Evolutionary conservation across 108 stramenopile species (phyloP).

Genomic region (Cylindrotheca fusiformis): DNA sequence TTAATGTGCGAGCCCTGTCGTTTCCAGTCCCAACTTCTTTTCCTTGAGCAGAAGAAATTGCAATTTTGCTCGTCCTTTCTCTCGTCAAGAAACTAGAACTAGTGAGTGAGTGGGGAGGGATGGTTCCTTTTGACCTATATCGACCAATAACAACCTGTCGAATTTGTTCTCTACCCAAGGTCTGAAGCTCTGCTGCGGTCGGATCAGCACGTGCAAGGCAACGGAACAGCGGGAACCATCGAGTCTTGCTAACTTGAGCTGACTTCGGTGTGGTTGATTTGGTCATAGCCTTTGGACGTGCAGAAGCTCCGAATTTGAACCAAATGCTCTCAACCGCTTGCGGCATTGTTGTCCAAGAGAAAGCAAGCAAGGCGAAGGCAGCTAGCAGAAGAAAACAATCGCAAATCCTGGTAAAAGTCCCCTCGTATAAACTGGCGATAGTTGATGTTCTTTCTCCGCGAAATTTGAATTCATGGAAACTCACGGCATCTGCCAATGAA

Average conservation of each 20-base stretch:
- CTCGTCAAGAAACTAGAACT: constrained; percentile 50
- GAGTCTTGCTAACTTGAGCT: constrained; percentile 29
- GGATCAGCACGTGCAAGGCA: constrained; percentile 78
- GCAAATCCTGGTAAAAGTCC: neutral
- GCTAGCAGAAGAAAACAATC: neutral
- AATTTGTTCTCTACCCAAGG: constrained; percentile 71
- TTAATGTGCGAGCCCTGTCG: constrained; percentile 48
- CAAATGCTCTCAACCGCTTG: constrained; percentile 1
- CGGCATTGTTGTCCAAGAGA: neutral
- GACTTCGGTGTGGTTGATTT: constrained; percentile 2
- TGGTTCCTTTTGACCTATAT: constrained; percentile 47
- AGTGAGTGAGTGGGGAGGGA: constrained; percentile 52
- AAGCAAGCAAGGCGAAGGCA: neutral
- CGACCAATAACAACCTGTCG: constrained; percentile 62
- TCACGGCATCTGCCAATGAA: too few species aligned
- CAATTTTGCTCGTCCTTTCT: constrained; percentile 25
- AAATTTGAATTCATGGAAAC: too few species aligned
- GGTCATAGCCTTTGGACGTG: neutral
- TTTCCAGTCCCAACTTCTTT: constrained; percentile 24
- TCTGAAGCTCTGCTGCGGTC: constrained; percentile 59
- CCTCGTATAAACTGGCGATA: too few species aligned
- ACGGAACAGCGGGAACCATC: constrained; percentile 46
- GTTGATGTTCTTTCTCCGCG: too few species aligned
- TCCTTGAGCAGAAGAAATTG: constrained; percentile 1
- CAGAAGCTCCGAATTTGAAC: neutral